Evolutionary conservation across 257 asterid genomes (phyloP).

Genomic region (Nicotiana tabacum): DNA sequence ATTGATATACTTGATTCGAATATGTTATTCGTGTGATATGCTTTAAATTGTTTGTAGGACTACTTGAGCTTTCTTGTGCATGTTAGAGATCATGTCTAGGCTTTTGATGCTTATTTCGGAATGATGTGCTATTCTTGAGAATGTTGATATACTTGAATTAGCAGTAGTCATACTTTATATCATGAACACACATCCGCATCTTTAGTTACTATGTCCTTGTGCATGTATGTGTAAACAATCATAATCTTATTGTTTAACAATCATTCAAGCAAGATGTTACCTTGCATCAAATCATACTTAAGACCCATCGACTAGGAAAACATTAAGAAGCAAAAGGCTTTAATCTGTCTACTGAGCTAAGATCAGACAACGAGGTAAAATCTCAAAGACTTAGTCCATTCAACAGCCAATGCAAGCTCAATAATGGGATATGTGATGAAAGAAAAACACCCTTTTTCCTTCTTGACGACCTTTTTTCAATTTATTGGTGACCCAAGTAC

Average conservation of each 20-base stretch:
- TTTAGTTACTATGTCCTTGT: no score
- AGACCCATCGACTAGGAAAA: not conserved
- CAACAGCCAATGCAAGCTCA: not conserved
- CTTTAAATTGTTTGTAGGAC: no score
- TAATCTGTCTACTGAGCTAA: not conserved
- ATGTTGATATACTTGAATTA: no score
- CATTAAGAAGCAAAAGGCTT: not conserved
- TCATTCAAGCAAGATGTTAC: not conserved
- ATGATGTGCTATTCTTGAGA: no score
- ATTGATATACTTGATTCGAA: no score
- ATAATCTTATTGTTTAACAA: not conserved
- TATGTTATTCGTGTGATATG: no score
- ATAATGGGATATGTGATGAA: not conserved
- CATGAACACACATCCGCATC: no score
- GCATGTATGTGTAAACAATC: not conserved
- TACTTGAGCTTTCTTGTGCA: no score
- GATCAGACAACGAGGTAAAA: not conserved
- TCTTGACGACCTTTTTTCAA: no score
- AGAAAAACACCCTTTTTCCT: not conserved
- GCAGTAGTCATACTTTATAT: no score
- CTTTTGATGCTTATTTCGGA: no score
- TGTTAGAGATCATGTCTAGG: no score
- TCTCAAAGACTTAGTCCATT: not conserved
- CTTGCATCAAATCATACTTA: not conserved
- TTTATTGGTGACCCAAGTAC: not conserved